These are phyloP conservation scores for Tolypocladium cylindrosporum DNA, from an alignment of 2,329 filamentous ascomycete species.

Conservation along the genomic window DNA sequence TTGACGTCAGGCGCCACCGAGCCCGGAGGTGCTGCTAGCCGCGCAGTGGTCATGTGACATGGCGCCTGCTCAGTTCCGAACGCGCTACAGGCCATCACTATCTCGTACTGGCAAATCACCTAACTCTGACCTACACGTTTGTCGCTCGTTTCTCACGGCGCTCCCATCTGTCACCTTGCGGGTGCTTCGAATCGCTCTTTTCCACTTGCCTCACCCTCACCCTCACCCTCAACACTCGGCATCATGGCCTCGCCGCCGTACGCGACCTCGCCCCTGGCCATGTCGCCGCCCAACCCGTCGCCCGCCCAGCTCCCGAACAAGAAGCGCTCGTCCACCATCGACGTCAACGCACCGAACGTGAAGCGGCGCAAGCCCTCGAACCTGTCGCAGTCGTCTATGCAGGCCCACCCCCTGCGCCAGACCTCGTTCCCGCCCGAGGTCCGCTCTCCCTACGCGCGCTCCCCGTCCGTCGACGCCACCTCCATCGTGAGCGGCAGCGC, in stretches of 20 bases:
- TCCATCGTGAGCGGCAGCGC: conserved; percentile 54
- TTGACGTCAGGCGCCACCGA: neutral
- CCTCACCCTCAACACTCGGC: conserved; percentile 4
- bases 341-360: conserved; percentile 37
- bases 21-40: too few species aligned
- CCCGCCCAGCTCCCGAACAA: conserved; percentile 42
- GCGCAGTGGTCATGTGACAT: neutral
- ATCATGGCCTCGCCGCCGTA: conserved; percentile 48
- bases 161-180: neutral
- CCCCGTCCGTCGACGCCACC: conserved; percentile 53
- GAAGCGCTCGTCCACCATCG: conserved; percentile 49
- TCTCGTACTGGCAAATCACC: neutral
- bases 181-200: conserved; percentile 2
- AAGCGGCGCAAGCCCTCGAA: conserved; percentile 66
- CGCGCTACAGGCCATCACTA: neutral
- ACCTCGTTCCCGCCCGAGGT: conserved; percentile 67
- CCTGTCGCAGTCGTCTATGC: conserved; percentile 44
- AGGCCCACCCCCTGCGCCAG: conserved; percentile 63
- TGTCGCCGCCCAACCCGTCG: conserved; percentile 44
- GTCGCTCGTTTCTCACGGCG: neutral
- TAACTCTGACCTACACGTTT: conserved; percentile 2
- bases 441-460: conserved; percentile 47
- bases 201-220: neutral
- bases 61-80: neutral
- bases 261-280: conserved; percentile 37